Evolutionary conservation across 768 basidiomycete species (phyloP).

Genomic region (Filobasidium wieringae): DNA sequence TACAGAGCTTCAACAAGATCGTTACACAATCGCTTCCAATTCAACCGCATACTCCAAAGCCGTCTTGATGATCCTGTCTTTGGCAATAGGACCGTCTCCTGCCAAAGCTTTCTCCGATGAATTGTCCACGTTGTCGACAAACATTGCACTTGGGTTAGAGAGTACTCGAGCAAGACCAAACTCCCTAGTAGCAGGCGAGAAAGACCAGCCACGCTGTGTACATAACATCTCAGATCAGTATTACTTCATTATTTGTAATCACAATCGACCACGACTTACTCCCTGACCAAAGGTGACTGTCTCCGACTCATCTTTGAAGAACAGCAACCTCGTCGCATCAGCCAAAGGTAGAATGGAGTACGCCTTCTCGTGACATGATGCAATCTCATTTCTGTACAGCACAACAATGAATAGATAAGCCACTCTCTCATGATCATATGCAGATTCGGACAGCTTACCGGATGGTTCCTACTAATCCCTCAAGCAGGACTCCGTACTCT

Average conservation of each 20-base stretch:
- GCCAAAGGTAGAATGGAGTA: conserved; percentile 82
- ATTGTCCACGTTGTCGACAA: background rate
- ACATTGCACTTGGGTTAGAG: conserved; percentile 4
- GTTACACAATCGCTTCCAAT: conserved; percentile 39
- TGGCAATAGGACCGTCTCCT: conserved; percentile 13
- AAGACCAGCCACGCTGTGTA: conserved; percentile 52
- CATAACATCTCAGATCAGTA: too few relatives aligned
- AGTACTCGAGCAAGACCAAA: conserved; percentile 57
- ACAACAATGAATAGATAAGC: background rate
- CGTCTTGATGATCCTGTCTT: conserved; percentile 34
- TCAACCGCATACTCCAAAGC: conserved; percentile 36
- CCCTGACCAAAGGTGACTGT: conserved; percentile 68
- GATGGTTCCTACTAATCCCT: conserved; percentile 87
- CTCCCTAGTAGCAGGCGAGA: conserved; percentile 56
- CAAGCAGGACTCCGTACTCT: conserved; percentile 89
- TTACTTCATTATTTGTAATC: too few relatives aligned
- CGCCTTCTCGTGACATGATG: conserved; percentile 86
- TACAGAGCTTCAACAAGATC: too few relatives aligned
- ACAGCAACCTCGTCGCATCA: conserved; percentile 80
- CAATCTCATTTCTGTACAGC: conserved; percentile 73
- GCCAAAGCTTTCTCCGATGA: conserved; percentile 4
- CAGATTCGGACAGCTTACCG: conserved; percentile 44
- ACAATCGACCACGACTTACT: conserved; percentile 44
- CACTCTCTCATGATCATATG: conserved; percentile 4
- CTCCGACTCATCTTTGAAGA: conserved; percentile 74